Percentiles rank a stretch among this genome's conserved stretches.
phyloP scores from a whole-genome alignment of 176 grass and related monocot species.

The Miscanthus lutarioriparius region DNA sequence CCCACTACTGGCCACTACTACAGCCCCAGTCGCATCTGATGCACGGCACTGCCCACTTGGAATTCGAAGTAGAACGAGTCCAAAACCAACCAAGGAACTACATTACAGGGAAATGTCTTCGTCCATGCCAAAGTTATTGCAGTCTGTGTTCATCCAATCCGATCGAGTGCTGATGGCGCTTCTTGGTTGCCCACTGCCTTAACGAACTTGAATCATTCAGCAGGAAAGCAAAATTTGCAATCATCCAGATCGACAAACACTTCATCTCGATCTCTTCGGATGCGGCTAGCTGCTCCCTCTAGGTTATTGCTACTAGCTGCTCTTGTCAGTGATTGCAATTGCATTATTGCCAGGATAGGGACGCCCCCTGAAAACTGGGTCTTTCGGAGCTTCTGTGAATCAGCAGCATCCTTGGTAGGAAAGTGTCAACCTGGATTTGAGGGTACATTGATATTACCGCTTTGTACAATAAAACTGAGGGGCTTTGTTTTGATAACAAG shows the following conservation, averaged over 20 bases:
- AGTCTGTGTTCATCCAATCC: neutral
- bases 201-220: neutral
- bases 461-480: too few relatives aligned
- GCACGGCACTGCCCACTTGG: neutral
- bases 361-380: neutral
- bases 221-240: neutral
- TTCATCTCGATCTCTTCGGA: too few relatives aligned
- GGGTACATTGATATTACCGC: too few relatives aligned
- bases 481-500: too few relatives aligned
- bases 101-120: too few relatives aligned
- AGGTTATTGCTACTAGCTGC: neutral
- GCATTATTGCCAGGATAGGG: neutral
- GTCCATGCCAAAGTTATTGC: neutral
- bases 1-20: neutral
- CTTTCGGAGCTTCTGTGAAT: neutral
- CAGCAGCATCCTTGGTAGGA: neutral
- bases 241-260: neutral
- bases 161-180: neutral
- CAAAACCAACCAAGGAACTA: neutral
- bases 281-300: neutral
- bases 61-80: neutral
- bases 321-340: neutral
- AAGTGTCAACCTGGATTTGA: neutral
- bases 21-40: too few relatives aligned
- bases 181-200: neutral